Base-by-base conservation (phyloP, 768 basidiomycete genomes). In the Piloderma croceum region DNA sequence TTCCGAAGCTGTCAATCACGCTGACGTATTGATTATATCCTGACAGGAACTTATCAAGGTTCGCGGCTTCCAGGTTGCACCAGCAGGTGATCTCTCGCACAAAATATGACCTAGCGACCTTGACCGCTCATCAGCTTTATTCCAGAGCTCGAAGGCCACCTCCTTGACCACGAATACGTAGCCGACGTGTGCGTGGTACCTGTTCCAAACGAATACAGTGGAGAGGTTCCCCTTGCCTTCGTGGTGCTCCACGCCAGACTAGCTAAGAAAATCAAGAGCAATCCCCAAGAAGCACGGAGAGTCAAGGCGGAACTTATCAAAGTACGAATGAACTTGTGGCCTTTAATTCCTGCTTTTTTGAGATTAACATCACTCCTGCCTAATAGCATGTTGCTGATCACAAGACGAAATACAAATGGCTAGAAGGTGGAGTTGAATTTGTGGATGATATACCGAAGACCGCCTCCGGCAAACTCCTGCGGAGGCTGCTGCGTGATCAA, bases 201-300 rank as follows among this genome's bases (percentile, higher is more conserved):
- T 0, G 41, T 70, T n/a, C 59, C 60, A 6, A 68, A 76, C 37
- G 73, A 74, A 1, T 76, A 63, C 34, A 65, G 59, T 31, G 74
- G 74, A 7, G 75, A 76, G 51, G 51, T 76, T 3, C 75, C 75
- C 0, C 52, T 73, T 51, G 75, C 74, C 11, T 76, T 67, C 46
- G 59, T 76, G 13, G 66, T 67, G 2, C 62, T 71, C 3, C 55
- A 48, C 17, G 21, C 49, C 7, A 42, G 55, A 19, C 52, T 58
- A 10, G 52, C 56, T 12, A 23, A 53, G 41, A 55, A 53, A 21
- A 41, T 58, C n/a, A 36, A 42, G 12, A 32, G 36, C 21, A 45
- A 54, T 29, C n/a, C 51, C 49, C n/a, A 39, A 19, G 66, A 59
- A 36, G 52, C 38, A 51, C 27, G 53, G 43, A 20, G n/a, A n/a